These are phyloP conservation scores for Cylindrotheca fusiformis DNA, from an alignment of 108 stramenopile genomes.

Conservation along the genomic window DNA sequence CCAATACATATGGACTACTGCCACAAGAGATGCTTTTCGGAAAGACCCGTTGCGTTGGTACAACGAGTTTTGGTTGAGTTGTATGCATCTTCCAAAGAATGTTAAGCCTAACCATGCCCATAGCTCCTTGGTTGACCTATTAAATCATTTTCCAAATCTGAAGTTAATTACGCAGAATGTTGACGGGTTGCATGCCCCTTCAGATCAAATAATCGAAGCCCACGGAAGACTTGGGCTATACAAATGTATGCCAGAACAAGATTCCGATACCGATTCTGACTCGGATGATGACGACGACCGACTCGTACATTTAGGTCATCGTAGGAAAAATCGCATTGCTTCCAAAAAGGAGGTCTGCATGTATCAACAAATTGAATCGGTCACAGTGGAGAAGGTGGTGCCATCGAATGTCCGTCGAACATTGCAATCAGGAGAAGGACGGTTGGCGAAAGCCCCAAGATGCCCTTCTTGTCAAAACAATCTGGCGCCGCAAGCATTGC, in stretches of 20 bases:
- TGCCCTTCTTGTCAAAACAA: conserved; percentile 54
- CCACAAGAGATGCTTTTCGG: conserved; percentile 68
- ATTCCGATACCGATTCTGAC: conserved; percentile 62
- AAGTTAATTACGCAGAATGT: conserved; percentile 70
- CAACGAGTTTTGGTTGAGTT: conserved; percentile 70
- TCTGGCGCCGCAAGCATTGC: conserved; percentile 56
- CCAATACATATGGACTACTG: conserved; percentile 56
- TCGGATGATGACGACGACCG: conserved; percentile 62
- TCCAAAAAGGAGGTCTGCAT: conserved; percentile 15
- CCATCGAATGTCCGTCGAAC: conserved; percentile 15
- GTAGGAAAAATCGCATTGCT: conserved; percentile 37
- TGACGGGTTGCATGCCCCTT: conserved; percentile 30
- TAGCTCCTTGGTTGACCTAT: conserved; percentile 52
- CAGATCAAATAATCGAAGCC: conserved; percentile 47
- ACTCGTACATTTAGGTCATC: conserved; percentile 56
- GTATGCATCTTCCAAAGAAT: conserved; percentile 25
- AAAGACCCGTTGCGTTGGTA: conserved; percentile 80
- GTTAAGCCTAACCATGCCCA: conserved; percentile 71
- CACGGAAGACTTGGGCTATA: conserved; percentile 68
- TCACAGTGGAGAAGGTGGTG: conserved; percentile 29
- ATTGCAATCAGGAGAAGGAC: conserved; percentile 14
- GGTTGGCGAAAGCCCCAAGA: conserved; percentile 34
- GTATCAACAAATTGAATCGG: conserved; percentile 37
- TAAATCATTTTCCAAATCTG: conserved; percentile 21
- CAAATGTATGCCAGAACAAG: conserved; percentile 68